phyloP scores from a whole-genome alignment of 2,329 filamentous ascomycete species.

The Didymella keratinophila region DNA sequence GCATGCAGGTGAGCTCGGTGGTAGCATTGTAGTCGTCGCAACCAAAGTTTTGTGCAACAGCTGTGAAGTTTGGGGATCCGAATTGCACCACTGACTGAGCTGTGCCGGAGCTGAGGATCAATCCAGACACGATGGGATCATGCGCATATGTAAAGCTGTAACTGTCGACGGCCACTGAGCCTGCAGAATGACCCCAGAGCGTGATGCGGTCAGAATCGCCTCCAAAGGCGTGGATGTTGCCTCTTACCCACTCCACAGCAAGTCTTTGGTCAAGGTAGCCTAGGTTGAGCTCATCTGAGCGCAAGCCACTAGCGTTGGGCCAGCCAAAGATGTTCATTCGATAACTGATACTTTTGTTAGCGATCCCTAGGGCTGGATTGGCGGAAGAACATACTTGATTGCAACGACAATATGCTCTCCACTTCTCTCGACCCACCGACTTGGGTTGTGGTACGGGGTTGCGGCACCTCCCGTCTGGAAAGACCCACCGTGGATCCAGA shows the following conservation, averaged over 20 bases:
- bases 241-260: constrained; percentile 49
- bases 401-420: constrained; percentile 47
- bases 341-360: constrained; percentile 26
- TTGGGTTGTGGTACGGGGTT: constrained; percentile 49
- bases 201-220: constrained; percentile 49
- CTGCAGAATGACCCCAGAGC: constrained; percentile 52
- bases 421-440: constrained; percentile 42
- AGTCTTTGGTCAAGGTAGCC: constrained; percentile 52
- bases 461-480: constrained; percentile 55
- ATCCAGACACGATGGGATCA: constrained; percentile 55
- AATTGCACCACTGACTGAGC: constrained; percentile 18
- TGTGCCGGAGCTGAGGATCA: constrained; percentile 37
- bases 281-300: constrained; percentile 43
- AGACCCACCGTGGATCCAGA: constrained; percentile 60
- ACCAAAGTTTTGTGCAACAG: constrained; percentile 47
- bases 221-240: constrained; percentile 50
- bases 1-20: constrained; percentile 16
- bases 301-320: constrained; percentile 45
- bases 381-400: constrained; percentile 35
- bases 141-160: constrained; percentile 58
- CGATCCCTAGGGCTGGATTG: background rate
- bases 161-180: constrained; percentile 54
- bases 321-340: constrained; percentile 53
- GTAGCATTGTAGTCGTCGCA: constrained; percentile 33
- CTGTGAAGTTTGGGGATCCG: constrained; percentile 48